Conservation (phyloP, 208 protist species). For the Leishmania tropica region DNA sequence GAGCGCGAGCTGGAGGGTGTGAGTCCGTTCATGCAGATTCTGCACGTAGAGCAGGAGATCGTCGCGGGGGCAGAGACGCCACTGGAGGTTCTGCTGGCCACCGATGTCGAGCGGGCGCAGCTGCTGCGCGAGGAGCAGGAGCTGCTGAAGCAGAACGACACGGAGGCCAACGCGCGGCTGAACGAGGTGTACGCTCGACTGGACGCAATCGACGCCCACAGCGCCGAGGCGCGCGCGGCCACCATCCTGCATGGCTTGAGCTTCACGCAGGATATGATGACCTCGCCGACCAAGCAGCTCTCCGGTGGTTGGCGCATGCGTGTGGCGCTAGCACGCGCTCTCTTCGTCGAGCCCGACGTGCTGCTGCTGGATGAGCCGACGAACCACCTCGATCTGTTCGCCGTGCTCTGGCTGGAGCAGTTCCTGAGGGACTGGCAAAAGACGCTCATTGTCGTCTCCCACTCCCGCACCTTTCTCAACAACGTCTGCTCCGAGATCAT, state of each 20-base stretch:
- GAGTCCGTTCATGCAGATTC: constrained; percentile 96
- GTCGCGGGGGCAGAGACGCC: constrained; percentile 78
- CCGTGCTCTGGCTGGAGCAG: constrained; percentile 97
- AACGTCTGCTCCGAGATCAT: constrained; percentile 95
- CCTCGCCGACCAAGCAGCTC: constrained; percentile 77
- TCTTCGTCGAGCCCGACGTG: constrained; percentile 97
- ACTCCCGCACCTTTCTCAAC: constrained; percentile 97
- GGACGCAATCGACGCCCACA: constrained; percentile 96
- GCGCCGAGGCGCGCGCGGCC: constrained; percentile 86
- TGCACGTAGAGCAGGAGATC: constrained; percentile 99
- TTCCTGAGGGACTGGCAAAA: constrained; percentile 95
- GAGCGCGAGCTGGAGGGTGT: constrained; percentile 94
- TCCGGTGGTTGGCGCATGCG: constrained; percentile 98
- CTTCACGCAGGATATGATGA: constrained; percentile 96
- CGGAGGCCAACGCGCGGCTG: constrained; percentile 78
- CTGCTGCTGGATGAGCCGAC: constrained; percentile 98
- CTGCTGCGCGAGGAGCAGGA: constrained; percentile 94
- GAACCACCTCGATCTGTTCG: constrained; percentile 98
- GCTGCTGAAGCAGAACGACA: constrained; percentile 81
- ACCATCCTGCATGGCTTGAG: constrained; percentile 93
- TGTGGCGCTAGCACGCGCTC: constrained; percentile 95
- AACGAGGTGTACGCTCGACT: constrained; percentile 95
- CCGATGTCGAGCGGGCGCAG: constrained; percentile 92
- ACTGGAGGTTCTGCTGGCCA: constrained; percentile 88
- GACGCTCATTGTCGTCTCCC: constrained; percentile 98